A percentile compares a stretch with the other conserved stretches of the same genome.
These are phyloP conservation scores for Coemansia nantahalensis DNA, from an alignment of 192 early-diverging fungal species.

Conservation along the genomic window DNA sequence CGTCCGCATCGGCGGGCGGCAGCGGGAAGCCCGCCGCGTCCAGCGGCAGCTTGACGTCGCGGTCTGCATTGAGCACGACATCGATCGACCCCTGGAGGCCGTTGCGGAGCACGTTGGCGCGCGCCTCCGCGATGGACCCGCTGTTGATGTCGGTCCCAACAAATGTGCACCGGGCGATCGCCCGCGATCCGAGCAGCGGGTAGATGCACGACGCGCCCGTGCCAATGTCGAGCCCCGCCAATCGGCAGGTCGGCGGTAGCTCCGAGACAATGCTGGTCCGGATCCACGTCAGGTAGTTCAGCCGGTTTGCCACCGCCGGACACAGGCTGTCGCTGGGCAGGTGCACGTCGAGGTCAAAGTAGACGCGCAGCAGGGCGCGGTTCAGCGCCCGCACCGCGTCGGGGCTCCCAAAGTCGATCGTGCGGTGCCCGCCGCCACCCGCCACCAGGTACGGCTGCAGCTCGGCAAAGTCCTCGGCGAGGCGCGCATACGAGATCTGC, in stretches of 20 bases:
- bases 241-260: not conserved
- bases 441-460: constrained; percentile 12
- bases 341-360: constrained; percentile 28
- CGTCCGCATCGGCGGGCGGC: constrained; percentile 11
- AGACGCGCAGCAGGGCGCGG: constrained; percentile 24
- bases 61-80: constrained; percentile 50
- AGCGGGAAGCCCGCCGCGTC: constrained; percentile 17
- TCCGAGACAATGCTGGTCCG: constrained; percentile 8
- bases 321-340: constrained; percentile 32
- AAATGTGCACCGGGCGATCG: constrained; percentile 63
- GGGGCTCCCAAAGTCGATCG: constrained; percentile 24
- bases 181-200: constrained; percentile 69
- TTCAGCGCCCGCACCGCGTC: constrained; percentile 27
- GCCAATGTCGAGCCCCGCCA: constrained; percentile 53
- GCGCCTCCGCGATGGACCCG: constrained; percentile 61
- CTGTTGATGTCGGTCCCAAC: constrained; percentile 75
- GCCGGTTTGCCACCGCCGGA: constrained; percentile 27
- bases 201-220: constrained; percentile 92
- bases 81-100: constrained; percentile 56
- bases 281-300: constrained; percentile 38
- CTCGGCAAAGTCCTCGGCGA: constrained; percentile 13
- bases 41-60: constrained; percentile 13
- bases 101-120: constrained; percentile 65
- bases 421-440: not conserved
- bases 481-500: constrained; percentile 7